Base-by-base conservation (phyloP, 768 basidiomycete genomes). In the Suillus brevipes region DNA sequence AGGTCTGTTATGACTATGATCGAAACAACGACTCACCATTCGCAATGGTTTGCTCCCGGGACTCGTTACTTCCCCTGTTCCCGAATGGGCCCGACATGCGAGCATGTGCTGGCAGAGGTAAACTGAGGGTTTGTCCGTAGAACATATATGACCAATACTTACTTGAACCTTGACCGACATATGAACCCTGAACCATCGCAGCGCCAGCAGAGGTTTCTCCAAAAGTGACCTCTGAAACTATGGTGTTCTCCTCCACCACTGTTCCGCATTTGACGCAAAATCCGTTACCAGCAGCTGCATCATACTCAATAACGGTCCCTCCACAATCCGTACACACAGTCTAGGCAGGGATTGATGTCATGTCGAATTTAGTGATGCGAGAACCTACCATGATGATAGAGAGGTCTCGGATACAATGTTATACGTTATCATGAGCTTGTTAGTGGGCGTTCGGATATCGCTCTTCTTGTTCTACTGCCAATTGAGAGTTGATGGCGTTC, bases 101-200 rank as follows among this genome's bases (percentile, higher is more conserved):
- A 3, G 94, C 92, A 69, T 89, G 90, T 0, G 92, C 94, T 96
- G 58, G 62, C 1, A 64, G 42, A 23, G 31, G 56, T 66, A 28
- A 66, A 52, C 43, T 37, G 23, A 23, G 56, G 9, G 23, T 66
- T 50, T 14, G 14, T 28, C 47, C 36, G 38, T 10, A n/a, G 20
- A 47, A 34, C 14, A 37, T 10, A 3, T 2, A 62, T 8, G 23
- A 52, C 0, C 23, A 60, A 7, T 16, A 86, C 92, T 75, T 72
- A 98, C 96, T 96, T 55, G 95, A 89, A 63, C 94, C 92, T 71
- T 93, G 90, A 0, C 86, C 92, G 14, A 99, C 94, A 71, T 92
- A 97, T 3, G 91, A 89, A 3, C 97, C 97, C 72, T 96, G 92
- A 2, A 97, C 96, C 83, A 98, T 93, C 1, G 97, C 96, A 6